Evolutionary conservation across 2,329 filamentous ascomycete species (phyloP).

Genomic region (Fusarium buharicum): DNA sequence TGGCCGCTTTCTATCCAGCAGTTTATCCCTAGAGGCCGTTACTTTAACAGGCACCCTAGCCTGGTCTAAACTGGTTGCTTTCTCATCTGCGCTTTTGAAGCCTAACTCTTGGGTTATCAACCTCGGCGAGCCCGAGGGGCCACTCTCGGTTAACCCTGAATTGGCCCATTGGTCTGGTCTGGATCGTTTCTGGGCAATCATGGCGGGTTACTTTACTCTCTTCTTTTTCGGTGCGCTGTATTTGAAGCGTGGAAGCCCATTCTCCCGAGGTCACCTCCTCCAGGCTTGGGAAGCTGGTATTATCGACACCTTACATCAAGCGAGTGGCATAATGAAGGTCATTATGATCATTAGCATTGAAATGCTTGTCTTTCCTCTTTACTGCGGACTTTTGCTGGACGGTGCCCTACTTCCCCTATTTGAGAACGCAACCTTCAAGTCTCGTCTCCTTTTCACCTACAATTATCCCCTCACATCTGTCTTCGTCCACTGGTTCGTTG

Average conservation of each 20-base stretch:
- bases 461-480: slow-evolving; percentile 87
- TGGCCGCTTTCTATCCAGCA: slow-evolving; percentile 52
- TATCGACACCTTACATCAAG: slow-evolving; percentile 87
- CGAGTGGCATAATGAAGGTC: slow-evolving; percentile 96
- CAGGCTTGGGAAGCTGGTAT: slow-evolving; percentile 79
- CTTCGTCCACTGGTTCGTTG: slow-evolving; percentile 98
- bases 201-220: slow-evolving; percentile 83
- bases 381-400: slow-evolving; percentile 92
- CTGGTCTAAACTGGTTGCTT: slow-evolving; percentile 32
- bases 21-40: slow-evolving; percentile 22
- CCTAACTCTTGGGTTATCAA: slow-evolving; percentile 69
- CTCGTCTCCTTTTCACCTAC: slow-evolving; percentile 80
- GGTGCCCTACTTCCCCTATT: slow-evolving; percentile 90
- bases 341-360: slow-evolving; percentile 99
- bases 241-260: slow-evolving; percentile 75
- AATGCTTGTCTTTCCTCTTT: slow-evolving; percentile 96
- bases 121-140: slow-evolving; percentile 57
- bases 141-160: slow-evolving; percentile 60
- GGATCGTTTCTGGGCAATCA: slow-evolving; percentile 76
- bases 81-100: slow-evolving; percentile 51
- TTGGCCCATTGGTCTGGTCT: slow-evolving; percentile 74
- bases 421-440: slow-evolving; percentile 78
- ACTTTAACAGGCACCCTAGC: slow-evolving; percentile 18
- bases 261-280: slow-evolving; percentile 67
- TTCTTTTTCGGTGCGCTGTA: slow-evolving; percentile 81